Evolutionary conservation across 345 rosid genomes (phyloP).

Genomic region (Lumnitzera littorea): DNA sequence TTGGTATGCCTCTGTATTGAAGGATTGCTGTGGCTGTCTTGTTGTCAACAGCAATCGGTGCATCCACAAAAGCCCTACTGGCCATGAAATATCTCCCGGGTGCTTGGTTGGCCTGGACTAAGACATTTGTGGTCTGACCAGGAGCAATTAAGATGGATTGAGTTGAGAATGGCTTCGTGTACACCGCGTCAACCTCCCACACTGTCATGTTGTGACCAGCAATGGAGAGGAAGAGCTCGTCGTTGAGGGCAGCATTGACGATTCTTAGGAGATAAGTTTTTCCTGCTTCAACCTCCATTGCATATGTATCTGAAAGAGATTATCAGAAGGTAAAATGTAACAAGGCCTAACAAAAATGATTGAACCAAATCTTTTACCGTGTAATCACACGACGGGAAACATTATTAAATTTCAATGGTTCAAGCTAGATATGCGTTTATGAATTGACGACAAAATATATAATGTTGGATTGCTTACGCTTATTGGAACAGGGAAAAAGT

Average conservation of each 20-base stretch:
- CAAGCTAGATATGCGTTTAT: too few relatives aligned
- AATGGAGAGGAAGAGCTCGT: conserved; percentile 70
- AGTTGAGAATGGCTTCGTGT: conserved; percentile 45
- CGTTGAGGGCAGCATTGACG: conserved; percentile 77
- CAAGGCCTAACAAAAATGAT: too few relatives aligned
- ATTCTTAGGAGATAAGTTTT: conserved; percentile 49
- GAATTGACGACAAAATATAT: too few relatives aligned
- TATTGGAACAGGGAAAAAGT: conserved; percentile 60
- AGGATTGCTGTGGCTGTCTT: conserved; percentile 69
- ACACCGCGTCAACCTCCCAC: conserved; percentile 60
- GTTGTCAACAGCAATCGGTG: conserved; percentile 59
- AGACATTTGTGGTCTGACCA: conserved; percentile 89
- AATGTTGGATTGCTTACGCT: conserved; percentile 25
- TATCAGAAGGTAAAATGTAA: too few relatives aligned
- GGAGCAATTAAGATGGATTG: conserved; percentile 53
- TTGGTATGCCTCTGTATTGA: conserved; percentile 65
- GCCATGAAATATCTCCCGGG: conserved; percentile 66
- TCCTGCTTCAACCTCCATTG: conserved; percentile 48
- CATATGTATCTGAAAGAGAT: conserved; percentile 38
- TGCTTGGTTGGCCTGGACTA: conserved; percentile 47
- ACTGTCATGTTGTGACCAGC: conserved; percentile 79
- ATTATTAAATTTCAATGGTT: too few relatives aligned
- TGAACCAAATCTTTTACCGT: too few relatives aligned
- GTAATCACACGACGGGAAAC: too few relatives aligned
- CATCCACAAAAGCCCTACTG: conserved; percentile 75